A percentile compares a stretch with the other conserved stretches of the same genome.
phyloP scores from a whole-genome alignment of 1,284 basidiomycete genomes.

The Anthracocystis walkeri region DNA sequence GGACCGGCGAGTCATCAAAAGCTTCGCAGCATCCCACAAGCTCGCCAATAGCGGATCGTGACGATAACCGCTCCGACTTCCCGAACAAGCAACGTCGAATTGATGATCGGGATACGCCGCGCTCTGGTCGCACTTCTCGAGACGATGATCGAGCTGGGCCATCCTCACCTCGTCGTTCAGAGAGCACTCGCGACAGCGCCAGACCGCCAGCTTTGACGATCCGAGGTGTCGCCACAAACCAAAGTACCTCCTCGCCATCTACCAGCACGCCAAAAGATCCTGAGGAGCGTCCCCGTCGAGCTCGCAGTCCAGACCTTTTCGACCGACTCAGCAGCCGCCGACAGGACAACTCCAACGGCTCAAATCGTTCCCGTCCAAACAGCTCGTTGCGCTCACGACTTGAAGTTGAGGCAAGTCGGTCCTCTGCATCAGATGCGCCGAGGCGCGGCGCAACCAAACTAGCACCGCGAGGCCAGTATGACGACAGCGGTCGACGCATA shows the following conservation, averaged over 20 bases:
- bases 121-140: neutral
- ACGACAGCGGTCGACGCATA: constrained; percentile 33
- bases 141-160: constrained; percentile 10
- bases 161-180: constrained; percentile 20
- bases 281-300: constrained; percentile 15
- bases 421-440: constrained; percentile 5
- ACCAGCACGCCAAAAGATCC: neutral
- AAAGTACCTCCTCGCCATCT: constrained; percentile 16
- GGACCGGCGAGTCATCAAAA: constrained; percentile 13
- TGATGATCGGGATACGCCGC: constrained; percentile 17
- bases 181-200: constrained; percentile 11
- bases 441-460: constrained; percentile 21
- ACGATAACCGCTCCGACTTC: constrained; percentile 17
- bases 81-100: constrained; percentile 38
- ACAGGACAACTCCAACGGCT: constrained; percentile 22
- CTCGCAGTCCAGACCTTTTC: constrained; percentile 35
- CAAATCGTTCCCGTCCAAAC: constrained; percentile 14
- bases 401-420: constrained; percentile 3
- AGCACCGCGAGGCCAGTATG: constrained; percentile 39
- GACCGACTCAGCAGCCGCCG: constrained; percentile 27
- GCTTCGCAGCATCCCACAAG: constrained; percentile 11
- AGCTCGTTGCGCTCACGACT: constrained; percentile 26
- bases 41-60: constrained; percentile 6
- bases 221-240: constrained; percentile 33
- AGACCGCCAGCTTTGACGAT: constrained; percentile 28